A percentile compares a stretch with the other conserved stretches of the same genome.
Evolutionary conservation across 2,329 filamentous ascomycete genomes (phyloP).

Genomic region (Calonectria crousiana): DNA sequence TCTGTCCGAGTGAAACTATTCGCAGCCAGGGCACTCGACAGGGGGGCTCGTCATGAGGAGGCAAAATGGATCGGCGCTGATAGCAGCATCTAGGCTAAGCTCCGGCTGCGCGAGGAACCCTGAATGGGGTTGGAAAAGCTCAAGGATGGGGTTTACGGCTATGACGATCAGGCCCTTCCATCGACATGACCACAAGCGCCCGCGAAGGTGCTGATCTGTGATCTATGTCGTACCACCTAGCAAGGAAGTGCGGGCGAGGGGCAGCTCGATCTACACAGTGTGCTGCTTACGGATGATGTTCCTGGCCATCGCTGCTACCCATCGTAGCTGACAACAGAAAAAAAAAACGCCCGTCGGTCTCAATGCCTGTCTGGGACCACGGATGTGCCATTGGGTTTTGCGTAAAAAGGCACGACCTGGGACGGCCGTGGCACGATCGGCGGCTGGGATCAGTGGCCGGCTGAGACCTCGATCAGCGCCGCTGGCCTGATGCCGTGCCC

Average conservation of each 20-base stretch:
- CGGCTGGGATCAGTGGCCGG: constrained; percentile 8
- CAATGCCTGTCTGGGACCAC: not conserved
- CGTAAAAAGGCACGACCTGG: not conserved
- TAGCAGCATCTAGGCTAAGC: constrained; percentile 3
- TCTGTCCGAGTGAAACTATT: constrained; percentile 14
- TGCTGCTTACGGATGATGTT: not conserved
- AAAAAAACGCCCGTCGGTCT: not conserved
- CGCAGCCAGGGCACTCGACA: not conserved
- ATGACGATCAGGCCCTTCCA: constrained; percentile 18
- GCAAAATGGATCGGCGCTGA: not conserved
- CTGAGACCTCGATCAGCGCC: constrained; percentile 19
- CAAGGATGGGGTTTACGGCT: not conserved
- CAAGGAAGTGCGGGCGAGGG: not conserved
- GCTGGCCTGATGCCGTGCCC: not conserved
- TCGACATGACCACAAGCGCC: not conserved
- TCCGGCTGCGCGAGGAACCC: not conserved
- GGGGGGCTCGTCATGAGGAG: not conserved
- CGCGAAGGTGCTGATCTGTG: constrained; percentile 12
- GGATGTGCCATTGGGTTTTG: not conserved
- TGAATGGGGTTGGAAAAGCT: not conserved
- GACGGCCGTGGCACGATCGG: constrained; percentile 10
- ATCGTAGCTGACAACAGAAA: not conserved
- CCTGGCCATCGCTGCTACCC: not conserved
- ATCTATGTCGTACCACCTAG: constrained; percentile 8
- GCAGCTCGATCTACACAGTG: not conserved